Conservation (phyloP, 2,329 filamentous ascomycete genomes). For the Penicillium sp. region DNA sequence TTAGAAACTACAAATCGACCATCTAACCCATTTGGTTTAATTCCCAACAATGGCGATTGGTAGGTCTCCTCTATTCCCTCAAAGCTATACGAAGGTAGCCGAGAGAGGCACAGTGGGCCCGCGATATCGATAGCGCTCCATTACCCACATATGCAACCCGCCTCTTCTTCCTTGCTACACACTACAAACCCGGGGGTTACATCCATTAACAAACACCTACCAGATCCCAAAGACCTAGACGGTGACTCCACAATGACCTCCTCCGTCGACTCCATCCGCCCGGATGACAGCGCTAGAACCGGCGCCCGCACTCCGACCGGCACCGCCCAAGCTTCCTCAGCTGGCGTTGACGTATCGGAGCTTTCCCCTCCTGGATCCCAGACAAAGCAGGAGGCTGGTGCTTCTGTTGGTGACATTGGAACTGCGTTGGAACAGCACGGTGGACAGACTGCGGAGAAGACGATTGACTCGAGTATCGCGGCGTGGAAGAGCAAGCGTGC, state of each 20-base stretch:
- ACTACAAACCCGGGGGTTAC: neutral
- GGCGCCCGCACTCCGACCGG: slow-evolving; percentile 47
- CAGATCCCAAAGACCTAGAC: slow-evolving; percentile 47
- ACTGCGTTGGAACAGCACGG: slow-evolving; percentile 9
- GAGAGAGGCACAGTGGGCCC: slow-evolving; percentile 1
- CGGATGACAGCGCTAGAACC: slow-evolving; percentile 35
- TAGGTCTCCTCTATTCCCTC: slow-evolving; percentile 9
- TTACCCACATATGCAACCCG: slow-evolving; percentile 3
- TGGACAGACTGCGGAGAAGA: slow-evolving; percentile 12
- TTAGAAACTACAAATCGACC: neutral
- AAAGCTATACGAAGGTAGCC: neutral
- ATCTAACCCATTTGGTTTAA: neutral
- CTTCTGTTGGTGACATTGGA: slow-evolving; percentile 1
- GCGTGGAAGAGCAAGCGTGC: slow-evolving; percentile 59
- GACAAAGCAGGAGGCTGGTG: slow-evolving; percentile 21
- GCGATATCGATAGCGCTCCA: slow-evolving; percentile 6
- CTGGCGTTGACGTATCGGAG: slow-evolving; percentile 40
- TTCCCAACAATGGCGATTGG: slow-evolving; percentile 26
- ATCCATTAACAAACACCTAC: slow-evolving; percentile 1
- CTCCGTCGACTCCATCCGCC: slow-evolving; percentile 40
- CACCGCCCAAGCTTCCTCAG: slow-evolving; percentile 23
- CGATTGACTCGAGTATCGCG: slow-evolving; percentile 49
- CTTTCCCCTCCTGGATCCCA: slow-evolving; percentile 59
- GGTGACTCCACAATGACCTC: slow-evolving; percentile 60
- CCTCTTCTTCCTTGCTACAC: neutral